Evolutionary conservation across 192 early-diverging fungal genomes (phyloP).

Genomic region (Gaertneriomyces sp.): DNA sequence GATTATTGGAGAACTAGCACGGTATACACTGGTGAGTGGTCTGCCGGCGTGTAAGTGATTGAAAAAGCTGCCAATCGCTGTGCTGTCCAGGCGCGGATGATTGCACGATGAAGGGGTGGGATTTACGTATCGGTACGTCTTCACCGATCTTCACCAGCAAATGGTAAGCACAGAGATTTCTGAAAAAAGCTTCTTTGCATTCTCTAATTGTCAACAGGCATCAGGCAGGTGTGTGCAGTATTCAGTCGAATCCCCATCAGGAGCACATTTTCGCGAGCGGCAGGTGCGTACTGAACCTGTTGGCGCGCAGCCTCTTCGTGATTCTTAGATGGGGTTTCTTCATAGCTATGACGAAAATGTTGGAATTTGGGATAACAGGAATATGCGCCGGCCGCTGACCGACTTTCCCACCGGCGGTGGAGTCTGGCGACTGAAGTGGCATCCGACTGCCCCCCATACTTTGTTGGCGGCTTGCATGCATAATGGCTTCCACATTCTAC

Average conservation of each 20-base stretch:
- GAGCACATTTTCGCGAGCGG: constrained; percentile 83
- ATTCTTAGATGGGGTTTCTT: neutral
- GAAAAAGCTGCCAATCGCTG: neutral
- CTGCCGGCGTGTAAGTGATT: neutral
- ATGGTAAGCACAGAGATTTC: constrained; percentile 35
- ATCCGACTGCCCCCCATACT: constrained; percentile 60
- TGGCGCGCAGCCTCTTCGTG: neutral
- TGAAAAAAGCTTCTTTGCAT: neutral
- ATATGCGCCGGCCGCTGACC: constrained; percentile 68
- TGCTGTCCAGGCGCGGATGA: constrained; percentile 74
- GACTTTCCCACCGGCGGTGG: constrained; percentile 77
- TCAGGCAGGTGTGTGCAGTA: constrained; percentile 85
- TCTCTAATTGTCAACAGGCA: constrained; percentile 48
- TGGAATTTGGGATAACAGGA: constrained; percentile 86
- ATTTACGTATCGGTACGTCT: constrained; percentile 56
- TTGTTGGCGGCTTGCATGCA: constrained; percentile 89
- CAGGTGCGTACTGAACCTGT: constrained; percentile 44
- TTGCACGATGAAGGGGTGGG: constrained; percentile 82
- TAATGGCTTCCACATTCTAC: constrained; percentile 79
- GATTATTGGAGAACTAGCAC: constrained; percentile 71
- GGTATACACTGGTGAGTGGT: constrained; percentile 64
- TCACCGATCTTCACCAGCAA: constrained; percentile 60
- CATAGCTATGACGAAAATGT: constrained; percentile 87
- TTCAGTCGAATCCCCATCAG: constrained; percentile 76
- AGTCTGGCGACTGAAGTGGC: constrained; percentile 95